phyloP scores from a whole-genome alignment of 1,284 basidiomycete species.

The Ceratobasidium theobromae region DNA sequence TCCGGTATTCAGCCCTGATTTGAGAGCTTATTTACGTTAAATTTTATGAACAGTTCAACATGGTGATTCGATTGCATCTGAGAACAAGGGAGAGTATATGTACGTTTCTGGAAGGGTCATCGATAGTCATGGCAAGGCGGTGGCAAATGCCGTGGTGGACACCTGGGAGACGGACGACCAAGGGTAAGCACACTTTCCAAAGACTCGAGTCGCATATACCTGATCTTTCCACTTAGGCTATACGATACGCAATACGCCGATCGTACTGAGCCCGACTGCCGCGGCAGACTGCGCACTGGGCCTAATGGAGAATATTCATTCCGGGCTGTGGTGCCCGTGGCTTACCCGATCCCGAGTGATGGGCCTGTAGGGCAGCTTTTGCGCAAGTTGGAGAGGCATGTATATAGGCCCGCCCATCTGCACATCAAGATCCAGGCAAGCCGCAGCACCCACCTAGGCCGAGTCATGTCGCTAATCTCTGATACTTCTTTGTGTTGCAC shows the following conservation, averaged over 20 bases:
- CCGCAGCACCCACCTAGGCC: background rate
- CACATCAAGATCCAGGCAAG: conserved; percentile 64
- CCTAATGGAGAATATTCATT: conserved; percentile 70
- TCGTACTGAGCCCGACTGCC: conserved; percentile 67
- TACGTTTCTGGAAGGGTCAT: conserved; percentile 72
- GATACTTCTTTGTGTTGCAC: background rate
- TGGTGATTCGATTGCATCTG: conserved; percentile 70
- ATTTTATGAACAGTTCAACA: conserved; percentile 49
- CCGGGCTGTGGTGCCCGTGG: conserved; percentile 72
- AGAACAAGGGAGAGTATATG: conserved; percentile 81
- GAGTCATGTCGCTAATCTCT: background rate
- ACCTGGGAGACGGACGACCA: conserved; percentile 85
- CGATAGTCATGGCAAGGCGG: conserved; percentile 65
- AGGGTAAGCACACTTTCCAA: background rate
- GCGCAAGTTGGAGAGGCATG: conserved; percentile 62
- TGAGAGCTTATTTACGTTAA: background rate
- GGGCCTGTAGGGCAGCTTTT: conserved; percentile 74
- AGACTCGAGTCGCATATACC: conserved; percentile 3
- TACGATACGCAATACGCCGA: conserved; percentile 67
- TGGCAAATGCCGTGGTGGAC: conserved; percentile 67
- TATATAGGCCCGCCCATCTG: conserved; percentile 76
- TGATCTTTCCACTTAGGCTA: conserved; percentile 47
- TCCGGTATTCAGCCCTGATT: background rate
- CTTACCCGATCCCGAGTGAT: conserved; percentile 81
- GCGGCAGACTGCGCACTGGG: conserved; percentile 66